Evolutionary conservation across 2,329 filamentous ascomycete species (phyloP).

Genomic region (Botrytis sinoallii): DNA sequence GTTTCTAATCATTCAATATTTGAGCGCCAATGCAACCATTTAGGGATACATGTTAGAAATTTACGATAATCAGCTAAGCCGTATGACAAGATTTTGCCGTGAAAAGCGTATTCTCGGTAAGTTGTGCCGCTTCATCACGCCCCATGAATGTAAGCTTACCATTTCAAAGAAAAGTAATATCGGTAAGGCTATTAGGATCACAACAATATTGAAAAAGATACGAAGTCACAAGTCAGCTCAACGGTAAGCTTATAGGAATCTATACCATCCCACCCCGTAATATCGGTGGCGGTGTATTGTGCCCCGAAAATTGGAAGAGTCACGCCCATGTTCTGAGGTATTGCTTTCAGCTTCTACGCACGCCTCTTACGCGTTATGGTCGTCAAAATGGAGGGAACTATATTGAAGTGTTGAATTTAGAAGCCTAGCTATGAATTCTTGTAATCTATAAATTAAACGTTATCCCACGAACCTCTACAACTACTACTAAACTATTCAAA

Average conservation of each 20-base stretch:
- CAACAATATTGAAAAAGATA: background rate
- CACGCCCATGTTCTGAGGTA: background rate
- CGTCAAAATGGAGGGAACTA: background rate
- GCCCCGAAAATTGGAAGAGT: background rate
- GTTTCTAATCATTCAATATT: background rate
- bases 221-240: background rate
- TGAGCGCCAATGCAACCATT: background rate
- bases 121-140: background rate
- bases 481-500: background rate
- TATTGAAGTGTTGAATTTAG: too few species aligned
- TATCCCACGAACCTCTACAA: background rate
- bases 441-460: background rate
- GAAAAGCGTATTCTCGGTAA: background rate
- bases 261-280: background rate
- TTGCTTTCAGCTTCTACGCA: background rate
- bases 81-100: background rate
- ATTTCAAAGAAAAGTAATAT: background rate
- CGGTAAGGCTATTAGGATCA: background rate
- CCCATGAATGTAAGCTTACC: conserved; percentile 3
- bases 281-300: background rate
- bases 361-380: background rate
- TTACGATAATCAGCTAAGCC: background rate
- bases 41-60: background rate
- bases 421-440: background rate
- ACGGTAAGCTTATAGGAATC: background rate